phyloP scores from a whole-genome alignment of 73 alveolate species.

The Vitrella brassicaformis region DNA sequence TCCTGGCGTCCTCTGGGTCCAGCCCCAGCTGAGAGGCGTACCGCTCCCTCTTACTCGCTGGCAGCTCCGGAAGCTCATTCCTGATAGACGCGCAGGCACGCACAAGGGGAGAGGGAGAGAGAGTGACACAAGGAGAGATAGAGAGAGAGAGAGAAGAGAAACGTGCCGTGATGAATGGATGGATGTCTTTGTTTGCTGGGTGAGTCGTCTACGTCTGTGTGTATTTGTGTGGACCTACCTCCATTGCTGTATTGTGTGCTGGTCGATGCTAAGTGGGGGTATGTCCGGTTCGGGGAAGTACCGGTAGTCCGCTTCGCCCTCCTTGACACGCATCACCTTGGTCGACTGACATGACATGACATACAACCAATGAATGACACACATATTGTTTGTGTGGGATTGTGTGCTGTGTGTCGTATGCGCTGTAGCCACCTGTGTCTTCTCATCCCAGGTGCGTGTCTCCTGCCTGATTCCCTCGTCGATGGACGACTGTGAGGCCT shows the following conservation, averaged over 20 bases:
- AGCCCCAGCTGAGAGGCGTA: neutral
- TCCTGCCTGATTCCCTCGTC: neutral
- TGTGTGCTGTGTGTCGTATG: no score
- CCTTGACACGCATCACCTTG: neutral
- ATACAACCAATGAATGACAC: no score
- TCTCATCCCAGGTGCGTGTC: neutral
- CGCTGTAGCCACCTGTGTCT: neutral
- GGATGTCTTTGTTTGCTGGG: no score
- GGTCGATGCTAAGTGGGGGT: neutral
- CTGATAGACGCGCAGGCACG: no score
- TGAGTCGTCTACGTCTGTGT: no score
- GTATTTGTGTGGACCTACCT: no score
- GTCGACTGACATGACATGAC: no score
- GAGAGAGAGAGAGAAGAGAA: no score
- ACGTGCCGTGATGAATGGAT: no score
- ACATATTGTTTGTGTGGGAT: no score
- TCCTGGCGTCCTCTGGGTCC: neutral
- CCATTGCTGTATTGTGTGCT: neutral
- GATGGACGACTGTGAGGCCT: neutral
- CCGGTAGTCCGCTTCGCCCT: neutral
- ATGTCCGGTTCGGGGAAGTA: neutral
- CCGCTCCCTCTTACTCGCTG: neutral
- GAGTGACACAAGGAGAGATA: no score
- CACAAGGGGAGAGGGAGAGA: no score
- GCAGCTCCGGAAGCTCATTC: neutral